Evolutionary conservation across 495 filamentous ascomycete genomes (phyloP).

Genomic region (Aspergillus bertholletiae): DNA sequence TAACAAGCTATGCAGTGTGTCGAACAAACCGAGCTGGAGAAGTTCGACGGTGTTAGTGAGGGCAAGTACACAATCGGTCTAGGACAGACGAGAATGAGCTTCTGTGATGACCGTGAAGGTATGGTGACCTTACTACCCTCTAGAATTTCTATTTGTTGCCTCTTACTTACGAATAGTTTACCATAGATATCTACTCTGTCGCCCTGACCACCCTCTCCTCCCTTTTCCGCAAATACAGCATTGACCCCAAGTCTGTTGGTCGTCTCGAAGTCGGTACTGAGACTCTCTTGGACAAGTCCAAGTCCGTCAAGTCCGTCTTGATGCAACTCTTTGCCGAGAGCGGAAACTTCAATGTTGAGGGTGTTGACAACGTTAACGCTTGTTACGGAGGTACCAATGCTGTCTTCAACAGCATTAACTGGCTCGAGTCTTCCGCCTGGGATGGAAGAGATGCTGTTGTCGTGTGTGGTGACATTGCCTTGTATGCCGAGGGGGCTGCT

Average conservation of each 20-base stretch:
- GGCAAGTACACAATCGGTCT: conserved; percentile 99
- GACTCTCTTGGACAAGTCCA: conserved; percentile 98
- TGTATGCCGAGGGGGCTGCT: conserved; percentile 95
- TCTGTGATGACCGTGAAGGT: conserved; percentile 99
- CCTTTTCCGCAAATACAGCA: conserved; percentile 87
- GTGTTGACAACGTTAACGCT: conserved; percentile 93
- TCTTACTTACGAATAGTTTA: neutral
- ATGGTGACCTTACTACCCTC: conserved; percentile 28
- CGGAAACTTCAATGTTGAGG: conserved; percentile 89
- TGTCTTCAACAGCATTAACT: conserved; percentile 95
- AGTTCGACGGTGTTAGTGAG: conserved; percentile 91
- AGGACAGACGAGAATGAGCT: conserved; percentile 99
- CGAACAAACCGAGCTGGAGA: conserved; percentile 92
- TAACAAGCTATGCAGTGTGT: conserved; percentile 67
- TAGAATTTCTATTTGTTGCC: neutral
- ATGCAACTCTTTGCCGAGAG: conserved; percentile 88
- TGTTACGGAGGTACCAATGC: conserved; percentile 99
- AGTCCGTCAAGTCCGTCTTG: conserved; percentile 98
- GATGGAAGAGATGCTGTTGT: conserved; percentile 94
- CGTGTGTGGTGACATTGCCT: conserved; percentile 92
- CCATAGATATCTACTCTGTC: conserved; percentile 94
- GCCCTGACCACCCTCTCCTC: conserved; percentile 84
- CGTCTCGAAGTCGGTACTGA: conserved; percentile 97
- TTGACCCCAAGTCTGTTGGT: conserved; percentile 86
- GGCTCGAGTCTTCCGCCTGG: conserved; percentile 97